Evolutionary conservation across 2,329 filamentous ascomycete species (phyloP), one percentile per base, ranked within the genome.

Genomic region (Talaromyces atroroseus): DNA sequence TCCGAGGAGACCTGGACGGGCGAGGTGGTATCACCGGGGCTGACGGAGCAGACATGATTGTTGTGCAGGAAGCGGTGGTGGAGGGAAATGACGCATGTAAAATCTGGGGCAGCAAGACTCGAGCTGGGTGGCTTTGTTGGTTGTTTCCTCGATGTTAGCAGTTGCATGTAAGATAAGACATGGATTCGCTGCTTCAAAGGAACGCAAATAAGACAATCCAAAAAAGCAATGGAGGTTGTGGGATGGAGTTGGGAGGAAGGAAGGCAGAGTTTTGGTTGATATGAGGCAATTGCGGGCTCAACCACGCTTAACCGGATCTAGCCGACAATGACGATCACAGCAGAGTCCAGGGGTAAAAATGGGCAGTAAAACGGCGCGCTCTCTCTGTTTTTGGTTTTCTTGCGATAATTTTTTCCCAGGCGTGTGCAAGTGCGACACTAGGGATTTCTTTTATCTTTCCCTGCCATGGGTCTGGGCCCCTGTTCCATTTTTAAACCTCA

Each of bases 11-110:
- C 66, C 83, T 80, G 62, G 78, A 71, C 53, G 85, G 85, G 60
- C 85, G 82, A 62, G 84, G 84, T 60, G 85, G 85, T 62, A 88
- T 76, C 63, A 74, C 75, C 42, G 85, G 81, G 57, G 77, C 76
- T 64, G 82, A 61, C 65, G 74, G 70, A 59, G 70, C 67, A 54
- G 73, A 68, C 73, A 76, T 76, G 61, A 58, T 66, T 63, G 57
- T 42, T 32, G 45, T 53, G 45, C 56, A 29, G 53, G 57, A 56
- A 49, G 46, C 46, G 45, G 56, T 58, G 56, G 51, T 58, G 38
- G 32, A 16, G 32, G 56, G 50, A 51, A 54, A 53, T 54, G 52
- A 54, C 45, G 52, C 52, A 54, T 42, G 44, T 23, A 54, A 49
- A 48, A 18, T 32, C 10, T 36, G 29, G 34, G 18, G 18, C 32